Conservation (phyloP, 768 basidiomycete genomes). For the Lentinula guzmanii region DNA sequence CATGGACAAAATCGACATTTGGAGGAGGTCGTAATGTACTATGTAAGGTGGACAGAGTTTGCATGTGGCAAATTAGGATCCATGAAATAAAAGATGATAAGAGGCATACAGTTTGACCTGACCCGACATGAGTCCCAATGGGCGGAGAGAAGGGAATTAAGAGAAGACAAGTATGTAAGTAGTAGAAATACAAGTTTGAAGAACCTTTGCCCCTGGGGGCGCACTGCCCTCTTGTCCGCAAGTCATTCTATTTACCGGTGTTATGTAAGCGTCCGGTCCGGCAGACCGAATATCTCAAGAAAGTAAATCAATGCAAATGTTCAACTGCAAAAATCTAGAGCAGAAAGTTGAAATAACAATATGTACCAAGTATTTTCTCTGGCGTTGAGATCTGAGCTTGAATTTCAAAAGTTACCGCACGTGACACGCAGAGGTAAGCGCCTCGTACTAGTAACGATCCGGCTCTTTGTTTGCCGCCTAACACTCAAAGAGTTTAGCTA, state of each 20-base stretch:
- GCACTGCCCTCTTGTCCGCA: neutral
- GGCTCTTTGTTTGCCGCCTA: no score
- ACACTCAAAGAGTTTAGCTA: neutral
- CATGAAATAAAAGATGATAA: neutral
- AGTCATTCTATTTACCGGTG: neutral
- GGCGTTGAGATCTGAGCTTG: no score
- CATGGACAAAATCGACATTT: constrained; percentile 85
- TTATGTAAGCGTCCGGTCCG: neutral
- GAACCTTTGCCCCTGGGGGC: neutral
- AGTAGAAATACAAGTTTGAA: neutral
- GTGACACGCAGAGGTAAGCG: neutral
- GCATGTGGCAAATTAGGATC: neutral
- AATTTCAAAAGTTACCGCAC: no score
- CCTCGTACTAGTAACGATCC: neutral
- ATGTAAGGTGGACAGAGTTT: neutral
- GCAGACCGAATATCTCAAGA: neutral
- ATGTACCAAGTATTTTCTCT: no score
- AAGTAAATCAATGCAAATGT: no score
- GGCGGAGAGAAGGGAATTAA: neutral
- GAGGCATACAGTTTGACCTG: constrained; percentile 5
- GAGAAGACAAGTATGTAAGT: neutral
- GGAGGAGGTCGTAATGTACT: constrained; percentile 84
- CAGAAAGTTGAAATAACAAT: no score
- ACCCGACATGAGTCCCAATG: neutral
- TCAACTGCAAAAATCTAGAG: no score